Percentiles rank a stretch among this genome's conserved stretches.
These are phyloP conservation scores for Globisporangium alternatum DNA, from an alignment of 352 stramenopile species.

Conservation along the genomic window DNA sequence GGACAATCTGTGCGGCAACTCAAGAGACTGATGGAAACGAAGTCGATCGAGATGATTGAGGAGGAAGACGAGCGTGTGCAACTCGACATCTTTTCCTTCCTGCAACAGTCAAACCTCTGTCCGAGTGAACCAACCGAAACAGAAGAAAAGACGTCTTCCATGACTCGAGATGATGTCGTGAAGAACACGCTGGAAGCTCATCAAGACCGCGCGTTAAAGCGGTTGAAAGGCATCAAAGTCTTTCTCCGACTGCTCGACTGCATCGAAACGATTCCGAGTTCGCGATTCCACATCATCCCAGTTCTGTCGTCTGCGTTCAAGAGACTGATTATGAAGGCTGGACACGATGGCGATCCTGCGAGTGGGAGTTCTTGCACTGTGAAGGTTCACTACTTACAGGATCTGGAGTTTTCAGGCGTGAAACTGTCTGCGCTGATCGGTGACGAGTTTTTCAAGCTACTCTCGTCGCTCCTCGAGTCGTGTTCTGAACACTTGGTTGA, in stretches of 20 bases:
- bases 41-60: constrained; percentile 72
- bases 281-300: constrained; percentile 70
- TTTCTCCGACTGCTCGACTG: constrained; percentile 56
- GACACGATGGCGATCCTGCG: not conserved
- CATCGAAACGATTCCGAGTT: constrained; percentile 53
- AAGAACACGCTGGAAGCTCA: constrained; percentile 47
- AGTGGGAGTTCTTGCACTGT: constrained; percentile 20
- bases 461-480: constrained; percentile 51
- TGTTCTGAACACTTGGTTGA: constrained; percentile 33
- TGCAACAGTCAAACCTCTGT: constrained; percentile 46
- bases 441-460: constrained; percentile 64
- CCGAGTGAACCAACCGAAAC: constrained; percentile 9
- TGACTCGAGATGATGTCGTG: constrained; percentile 46
- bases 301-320: constrained; percentile 78
- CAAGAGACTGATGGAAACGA: constrained; percentile 67
- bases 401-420: constrained; percentile 67
- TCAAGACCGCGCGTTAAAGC: constrained; percentile 37
- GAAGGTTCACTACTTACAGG: constrained; percentile 77
- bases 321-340: constrained; percentile 14
- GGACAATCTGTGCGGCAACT: constrained; percentile 56
- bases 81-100: constrained; percentile 76
- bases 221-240: constrained; percentile 63
- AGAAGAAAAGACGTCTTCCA: not conserved
- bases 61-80: constrained; percentile 85
- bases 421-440: constrained; percentile 41